These are phyloP conservation scores for Rhizopogon sp. DNA, from an alignment of 768 basidiomycete genomes.

Conservation along the genomic window DNA sequence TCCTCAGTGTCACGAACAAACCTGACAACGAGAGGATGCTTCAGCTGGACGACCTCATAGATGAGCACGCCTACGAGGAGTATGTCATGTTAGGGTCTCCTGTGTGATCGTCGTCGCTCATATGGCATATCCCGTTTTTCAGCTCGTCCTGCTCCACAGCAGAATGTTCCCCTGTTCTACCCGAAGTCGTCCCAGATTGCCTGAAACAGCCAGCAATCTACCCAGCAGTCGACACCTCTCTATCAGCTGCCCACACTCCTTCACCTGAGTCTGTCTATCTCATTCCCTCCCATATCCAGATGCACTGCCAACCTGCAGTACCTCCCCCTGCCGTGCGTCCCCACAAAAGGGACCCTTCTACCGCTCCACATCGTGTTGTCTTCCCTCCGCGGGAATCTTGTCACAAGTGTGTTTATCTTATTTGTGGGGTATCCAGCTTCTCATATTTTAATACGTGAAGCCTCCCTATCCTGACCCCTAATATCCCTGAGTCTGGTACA, in stretches of 20 bases:
- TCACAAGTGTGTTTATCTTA: constrained; percentile 51
- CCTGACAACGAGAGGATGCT: constrained; percentile 54
- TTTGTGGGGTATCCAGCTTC: constrained; percentile 9
- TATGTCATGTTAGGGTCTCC: constrained; percentile 30
- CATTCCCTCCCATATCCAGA: constrained; percentile 31
- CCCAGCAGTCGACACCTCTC: constrained; percentile 22
- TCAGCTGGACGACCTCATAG: constrained; percentile 66
- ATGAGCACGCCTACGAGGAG: constrained; percentile 75
- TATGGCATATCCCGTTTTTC: constrained; percentile 3
- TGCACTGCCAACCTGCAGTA: constrained; percentile 53
- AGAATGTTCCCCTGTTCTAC: constrained; percentile 13
- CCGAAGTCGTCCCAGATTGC: constrained; percentile 20
- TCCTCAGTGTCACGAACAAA: constrained; percentile 37
- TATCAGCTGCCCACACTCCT: constrained; percentile 27
- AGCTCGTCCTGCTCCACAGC: constrained; percentile 16
- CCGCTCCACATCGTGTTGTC: constrained; percentile 54
- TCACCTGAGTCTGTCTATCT: constrained; percentile 25
- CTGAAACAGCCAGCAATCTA: constrained; percentile 29
- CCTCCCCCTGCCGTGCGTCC: constrained; percentile 61
- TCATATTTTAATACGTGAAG: constrained; percentile 32
- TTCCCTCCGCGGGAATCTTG: constrained; percentile 72
- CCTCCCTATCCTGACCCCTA: constrained; percentile 78
- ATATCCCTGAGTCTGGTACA: constrained; percentile 75
- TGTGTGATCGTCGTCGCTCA: constrained; percentile 7
- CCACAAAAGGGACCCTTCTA: constrained; percentile 49